Evolutionary conservation across 2,329 filamentous ascomycete genomes (phyloP).

Genomic region (Corinectria fuckeliana): DNA sequence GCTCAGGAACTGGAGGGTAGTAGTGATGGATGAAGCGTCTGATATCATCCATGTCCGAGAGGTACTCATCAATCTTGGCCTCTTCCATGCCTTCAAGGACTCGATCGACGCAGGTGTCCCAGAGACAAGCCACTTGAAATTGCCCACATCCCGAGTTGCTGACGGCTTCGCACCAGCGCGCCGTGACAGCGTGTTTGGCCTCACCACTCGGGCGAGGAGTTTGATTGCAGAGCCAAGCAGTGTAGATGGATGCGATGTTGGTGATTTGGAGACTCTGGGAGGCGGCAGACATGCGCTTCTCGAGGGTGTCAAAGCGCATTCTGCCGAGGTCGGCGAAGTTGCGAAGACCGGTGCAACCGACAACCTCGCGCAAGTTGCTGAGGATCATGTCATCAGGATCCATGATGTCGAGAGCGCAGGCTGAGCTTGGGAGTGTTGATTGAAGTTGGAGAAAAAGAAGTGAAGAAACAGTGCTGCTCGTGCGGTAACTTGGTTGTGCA

Average conservation of each 20-base stretch:
- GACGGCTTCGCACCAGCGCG: background rate
- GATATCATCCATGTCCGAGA: background rate
- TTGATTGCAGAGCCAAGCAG: conserved; percentile 39
- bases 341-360: conserved; percentile 34
- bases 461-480: no score
- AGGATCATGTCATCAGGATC: conserved; percentile 24
- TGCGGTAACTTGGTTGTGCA: background rate
- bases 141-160: background rate
- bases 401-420: conserved; percentile 27
- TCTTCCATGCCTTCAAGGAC: background rate
- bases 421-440: no score
- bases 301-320: conserved; percentile 36
- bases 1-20: no score
- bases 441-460: background rate
- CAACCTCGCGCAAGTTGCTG: conserved; percentile 23
- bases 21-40: background rate
- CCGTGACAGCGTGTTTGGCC: background rate
- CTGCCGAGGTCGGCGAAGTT: conserved; percentile 29
- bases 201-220: background rate
- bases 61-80: background rate
- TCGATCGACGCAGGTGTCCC: background rate
- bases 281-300: conserved; percentile 25
- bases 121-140: background rate
- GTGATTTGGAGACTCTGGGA: conserved; percentile 13
- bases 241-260: conserved; percentile 35